Percentiles rank a stretch among this genome's conserved stretches.
Evolutionary conservation across 75 land plant species (phyloP).

Genomic region (Isoetes taiwanensis): DNA sequence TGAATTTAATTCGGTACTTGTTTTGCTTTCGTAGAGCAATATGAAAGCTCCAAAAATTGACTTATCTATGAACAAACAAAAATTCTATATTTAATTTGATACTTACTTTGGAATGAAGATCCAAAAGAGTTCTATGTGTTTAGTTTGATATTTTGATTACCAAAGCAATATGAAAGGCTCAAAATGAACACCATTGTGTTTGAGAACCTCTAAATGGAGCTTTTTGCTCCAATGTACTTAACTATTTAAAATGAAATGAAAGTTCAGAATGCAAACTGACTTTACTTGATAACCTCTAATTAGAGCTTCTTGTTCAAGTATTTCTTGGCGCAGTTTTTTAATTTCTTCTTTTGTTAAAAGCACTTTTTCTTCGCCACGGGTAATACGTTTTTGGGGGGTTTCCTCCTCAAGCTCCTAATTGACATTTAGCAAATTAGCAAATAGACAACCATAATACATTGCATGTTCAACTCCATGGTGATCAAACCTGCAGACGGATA

Average conservation of each 20-base stretch:
- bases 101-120: not conserved
- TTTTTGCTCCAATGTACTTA: too few relatives aligned
- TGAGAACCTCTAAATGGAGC: too few relatives aligned
- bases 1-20: too few relatives aligned
- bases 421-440: not conserved
- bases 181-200: too few relatives aligned
- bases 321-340: constrained; percentile 15
- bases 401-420: constrained; percentile 14
- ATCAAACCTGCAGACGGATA: constrained; percentile 23
- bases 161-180: too few relatives aligned
- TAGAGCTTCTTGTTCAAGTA: constrained; percentile 22
- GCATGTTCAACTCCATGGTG: not conserved
- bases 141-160: too few relatives aligned
- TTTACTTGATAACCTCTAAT: constrained; percentile 24
- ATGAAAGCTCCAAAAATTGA: too few relatives aligned
- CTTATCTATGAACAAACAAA: too few relatives aligned
- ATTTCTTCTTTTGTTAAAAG: constrained; percentile 15
- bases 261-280: too few relatives aligned
- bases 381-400: constrained; percentile 9
- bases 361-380: constrained; percentile 9
- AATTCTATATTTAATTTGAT: too few relatives aligned
- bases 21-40: too few relatives aligned
- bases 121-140: not conserved
- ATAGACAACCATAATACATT: not conserved
- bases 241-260: too few relatives aligned